A percentile compares a stretch with the other conserved stretches of the same genome.
Conservation (phyloP, 1,284 basidiomycete genomes). For the Fistulinella staudtii region DNA sequence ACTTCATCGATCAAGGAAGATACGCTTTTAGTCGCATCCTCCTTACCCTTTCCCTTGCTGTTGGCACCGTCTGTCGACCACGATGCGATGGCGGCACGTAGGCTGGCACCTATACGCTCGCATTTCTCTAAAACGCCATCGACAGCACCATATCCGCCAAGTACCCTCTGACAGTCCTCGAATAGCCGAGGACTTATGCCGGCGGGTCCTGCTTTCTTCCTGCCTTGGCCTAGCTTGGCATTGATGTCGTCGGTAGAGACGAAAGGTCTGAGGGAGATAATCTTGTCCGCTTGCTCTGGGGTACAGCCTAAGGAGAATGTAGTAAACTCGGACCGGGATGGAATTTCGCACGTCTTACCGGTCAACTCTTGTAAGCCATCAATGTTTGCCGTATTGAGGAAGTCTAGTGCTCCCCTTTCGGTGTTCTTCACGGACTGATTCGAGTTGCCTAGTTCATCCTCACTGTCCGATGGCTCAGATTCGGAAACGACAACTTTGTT, state of each 20-base stretch:
- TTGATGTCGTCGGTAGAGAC: conserved; percentile 74
- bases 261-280: conserved; percentile 84
- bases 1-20: conserved; percentile 34
- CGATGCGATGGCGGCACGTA: conserved; percentile 67
- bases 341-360: conserved; percentile 47
- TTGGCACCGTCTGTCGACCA: conserved; percentile 60
- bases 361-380: conserved; percentile 87
- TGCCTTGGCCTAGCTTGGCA: conserved; percentile 73
- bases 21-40: conserved; percentile 24
- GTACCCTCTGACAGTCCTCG: conserved; percentile 85
- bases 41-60: conserved; percentile 39
- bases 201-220: conserved; percentile 72
- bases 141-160: conserved; percentile 87
- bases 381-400: conserved; percentile 77
- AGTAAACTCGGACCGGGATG: conserved; percentile 9
- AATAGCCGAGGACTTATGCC: conserved; percentile 90
- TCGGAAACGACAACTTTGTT: conserved; percentile 66
- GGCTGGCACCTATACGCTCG: conserved; percentile 74
- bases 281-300: conserved; percentile 75
- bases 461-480: conserved; percentile 50
- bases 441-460: conserved; percentile 33
- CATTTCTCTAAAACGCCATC: conserved; percentile 88
- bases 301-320: conserved; percentile 63
- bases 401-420: conserved; percentile 63
- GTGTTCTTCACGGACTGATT: conserved; percentile 17